Conservation (phyloP, 768 basidiomycete genomes). For the Lanmaoa rubissima region DNA sequence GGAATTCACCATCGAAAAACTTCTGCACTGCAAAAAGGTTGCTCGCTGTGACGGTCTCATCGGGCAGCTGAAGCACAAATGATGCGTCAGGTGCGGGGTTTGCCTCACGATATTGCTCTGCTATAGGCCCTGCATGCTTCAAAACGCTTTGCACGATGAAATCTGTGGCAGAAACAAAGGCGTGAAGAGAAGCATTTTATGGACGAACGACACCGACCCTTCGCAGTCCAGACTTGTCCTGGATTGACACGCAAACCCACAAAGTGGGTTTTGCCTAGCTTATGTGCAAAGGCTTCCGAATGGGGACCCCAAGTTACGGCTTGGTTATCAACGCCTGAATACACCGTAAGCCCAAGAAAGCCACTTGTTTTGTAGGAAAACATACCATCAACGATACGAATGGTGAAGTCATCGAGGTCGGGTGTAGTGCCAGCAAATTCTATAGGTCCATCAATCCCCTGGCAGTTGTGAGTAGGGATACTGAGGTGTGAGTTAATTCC, state of each 20-base stretch:
- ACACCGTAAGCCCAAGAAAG: slow-evolving; percentile 7
- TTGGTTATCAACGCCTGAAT: slow-evolving; percentile 59
- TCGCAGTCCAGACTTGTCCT: slow-evolving; percentile 81
- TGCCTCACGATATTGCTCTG: slow-evolving; percentile 49
- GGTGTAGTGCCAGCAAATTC: slow-evolving; percentile 71
- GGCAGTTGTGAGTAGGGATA: slow-evolving; percentile 7
- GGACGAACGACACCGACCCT: slow-evolving; percentile 45
- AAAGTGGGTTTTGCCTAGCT: slow-evolving; percentile 70
- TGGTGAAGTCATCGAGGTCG: slow-evolving; percentile 78
- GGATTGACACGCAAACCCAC: slow-evolving; percentile 58
- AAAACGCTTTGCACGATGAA: slow-evolving; percentile 60
- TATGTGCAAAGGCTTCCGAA: slow-evolving; percentile 53
- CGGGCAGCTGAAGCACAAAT: slow-evolving; percentile 70
- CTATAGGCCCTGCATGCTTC: slow-evolving; percentile 51
- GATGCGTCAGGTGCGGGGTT: slow-evolving; percentile 73
- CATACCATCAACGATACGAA: slow-evolving; percentile 77
- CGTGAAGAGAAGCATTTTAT: neutral
- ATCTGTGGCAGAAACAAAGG: slow-evolving; percentile 40
- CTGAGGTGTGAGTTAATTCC: neutral
- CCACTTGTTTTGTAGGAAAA: neutral
- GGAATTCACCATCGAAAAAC: slow-evolving; percentile 77
- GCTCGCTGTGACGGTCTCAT: slow-evolving; percentile 67
- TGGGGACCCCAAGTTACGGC: slow-evolving; percentile 54
- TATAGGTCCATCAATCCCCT: slow-evolving; percentile 76
- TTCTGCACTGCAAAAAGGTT: slow-evolving; percentile 91